Percentiles rank a stretch among this genome's conserved stretches.
These are phyloP conservation scores for Russula abietina DNA, from an alignment of 768 basidiomycete species.

Conservation along the genomic window DNA sequence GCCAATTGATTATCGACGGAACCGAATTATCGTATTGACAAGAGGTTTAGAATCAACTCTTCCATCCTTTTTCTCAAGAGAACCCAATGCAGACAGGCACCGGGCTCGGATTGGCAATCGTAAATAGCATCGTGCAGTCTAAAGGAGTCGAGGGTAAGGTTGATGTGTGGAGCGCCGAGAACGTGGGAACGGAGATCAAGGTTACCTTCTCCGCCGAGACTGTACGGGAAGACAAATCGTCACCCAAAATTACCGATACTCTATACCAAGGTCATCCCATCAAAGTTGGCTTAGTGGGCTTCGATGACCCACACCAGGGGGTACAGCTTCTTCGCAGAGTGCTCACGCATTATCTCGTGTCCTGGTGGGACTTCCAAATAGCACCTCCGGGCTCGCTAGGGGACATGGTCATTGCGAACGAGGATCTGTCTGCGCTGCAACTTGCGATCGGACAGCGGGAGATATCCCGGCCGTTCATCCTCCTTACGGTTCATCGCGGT, in stretches of 20 bases:
- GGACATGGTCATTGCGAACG: conserved; percentile 78
- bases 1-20: not conserved
- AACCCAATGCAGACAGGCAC: conserved; percentile 91
- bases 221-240: conserved; percentile 36
- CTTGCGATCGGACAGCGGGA: conserved; percentile 54
- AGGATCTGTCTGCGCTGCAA: conserved; percentile 55
- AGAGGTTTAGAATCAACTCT: conserved; percentile 74
- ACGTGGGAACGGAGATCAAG: conserved; percentile 85
- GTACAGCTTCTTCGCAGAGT: conserved; percentile 59
- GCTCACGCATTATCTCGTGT: conserved; percentile 55
- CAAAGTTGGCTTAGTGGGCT: conserved; percentile 63
- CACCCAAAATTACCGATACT: conserved; percentile 26
- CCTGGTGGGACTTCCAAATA: conserved; percentile 71
- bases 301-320: conserved; percentile 60
- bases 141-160: conserved; percentile 85
- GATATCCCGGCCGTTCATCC: conserved; percentile 59
- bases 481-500: conserved; percentile 67
- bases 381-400: conserved; percentile 42
- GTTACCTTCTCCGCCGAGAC: conserved; percentile 73
- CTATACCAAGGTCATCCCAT: conserved; percentile 27
- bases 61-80: conserved; percentile 96
- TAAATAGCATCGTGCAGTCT: conserved; percentile 85
- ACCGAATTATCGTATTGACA: not conserved
- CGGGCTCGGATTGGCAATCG: conserved; percentile 90
- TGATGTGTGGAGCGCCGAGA: conserved; percentile 91